A percentile compares a stretch with the other conserved stretches of the same genome.
Conservation (phyloP, 176 grass and related monocot genomes). For the Eragrostis curvula region DNA sequence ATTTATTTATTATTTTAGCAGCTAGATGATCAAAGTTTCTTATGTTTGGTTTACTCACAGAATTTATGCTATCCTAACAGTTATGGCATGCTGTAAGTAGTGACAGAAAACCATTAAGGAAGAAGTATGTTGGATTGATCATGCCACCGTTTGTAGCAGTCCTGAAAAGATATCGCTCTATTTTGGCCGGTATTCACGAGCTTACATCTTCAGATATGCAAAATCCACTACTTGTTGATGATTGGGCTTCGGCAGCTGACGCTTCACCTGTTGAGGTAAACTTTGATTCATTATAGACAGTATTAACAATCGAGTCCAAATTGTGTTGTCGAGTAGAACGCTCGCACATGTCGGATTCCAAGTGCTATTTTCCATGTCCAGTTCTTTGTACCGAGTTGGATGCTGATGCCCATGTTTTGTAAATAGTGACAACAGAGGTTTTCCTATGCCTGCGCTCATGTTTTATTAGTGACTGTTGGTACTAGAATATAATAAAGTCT, state of each 20-base stretch:
- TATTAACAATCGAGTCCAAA: neutral
- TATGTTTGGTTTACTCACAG: slow-evolving; percentile 40
- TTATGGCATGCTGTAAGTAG: slow-evolving; percentile 93
- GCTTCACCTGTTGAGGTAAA: slow-evolving; percentile 68
- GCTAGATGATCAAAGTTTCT: slow-evolving; percentile 27
- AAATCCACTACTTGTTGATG: slow-evolving; percentile 90
- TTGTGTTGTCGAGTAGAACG: neutral
- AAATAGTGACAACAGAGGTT: slow-evolving; percentile 12
- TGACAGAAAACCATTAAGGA: slow-evolving; percentile 80
- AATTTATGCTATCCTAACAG: slow-evolving; percentile 57
- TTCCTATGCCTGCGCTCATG: slow-evolving; percentile 14
- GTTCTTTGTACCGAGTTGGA: neutral
- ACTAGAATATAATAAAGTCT: neutral
- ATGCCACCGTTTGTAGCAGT: slow-evolving; percentile 93
- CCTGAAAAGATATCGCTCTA: slow-evolving; percentile 83
- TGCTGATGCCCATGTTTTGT: neutral
- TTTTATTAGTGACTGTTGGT: slow-evolving; percentile 14
- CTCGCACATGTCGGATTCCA: slow-evolving; percentile 51
- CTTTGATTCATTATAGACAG: slow-evolving; percentile 3
- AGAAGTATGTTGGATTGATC: slow-evolving; percentile 87
- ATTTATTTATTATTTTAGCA: slow-evolving; percentile 42
- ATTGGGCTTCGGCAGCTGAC: slow-evolving; percentile 90
- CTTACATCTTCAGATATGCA: slow-evolving; percentile 95
- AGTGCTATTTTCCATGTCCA: neutral
- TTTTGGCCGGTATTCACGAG: slow-evolving; percentile 96